These are phyloP conservation scores for Calonectria montana DNA, from an alignment of 2,329 filamentous ascomycete species.

Conservation along the genomic window DNA sequence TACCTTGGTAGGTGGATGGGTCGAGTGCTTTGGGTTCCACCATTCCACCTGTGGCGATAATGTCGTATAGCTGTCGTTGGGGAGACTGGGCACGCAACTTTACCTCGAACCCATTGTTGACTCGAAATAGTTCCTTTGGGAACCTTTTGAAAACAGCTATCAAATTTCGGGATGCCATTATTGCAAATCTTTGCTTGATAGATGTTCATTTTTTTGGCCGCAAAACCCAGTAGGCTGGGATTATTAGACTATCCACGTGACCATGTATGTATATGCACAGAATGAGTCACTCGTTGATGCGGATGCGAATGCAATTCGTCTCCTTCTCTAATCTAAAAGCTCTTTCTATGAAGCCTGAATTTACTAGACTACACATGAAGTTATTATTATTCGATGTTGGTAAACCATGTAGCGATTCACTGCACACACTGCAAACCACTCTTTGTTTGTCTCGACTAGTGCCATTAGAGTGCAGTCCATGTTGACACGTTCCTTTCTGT, in stretches of 20 bases:
- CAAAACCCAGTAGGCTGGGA: not conserved
- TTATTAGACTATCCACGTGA: not conserved
- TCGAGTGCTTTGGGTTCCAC: conserved; percentile 14
- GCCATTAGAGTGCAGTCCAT: too few relatives aligned
- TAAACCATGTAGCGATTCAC: too few relatives aligned
- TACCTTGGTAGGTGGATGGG: conserved; percentile 9
- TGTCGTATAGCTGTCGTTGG: conserved; percentile 7
- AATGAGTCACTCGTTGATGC: not conserved
- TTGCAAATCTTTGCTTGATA: not conserved
- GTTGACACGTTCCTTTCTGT: too few relatives aligned
- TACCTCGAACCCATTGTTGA: conserved; percentile 9
- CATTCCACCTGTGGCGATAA: conserved; percentile 6
- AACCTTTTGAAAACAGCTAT: conserved; percentile 4
- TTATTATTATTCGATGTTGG: too few relatives aligned
- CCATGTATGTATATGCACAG: not conserved
- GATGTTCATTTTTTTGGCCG: not conserved
- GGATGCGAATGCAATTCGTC: too few relatives aligned
- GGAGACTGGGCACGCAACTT: not conserved
- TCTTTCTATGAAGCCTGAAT: not conserved
- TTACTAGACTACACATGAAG: too few relatives aligned
- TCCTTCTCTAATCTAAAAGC: not conserved
- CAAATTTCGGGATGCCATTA: not conserved
- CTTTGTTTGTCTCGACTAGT: too few relatives aligned
- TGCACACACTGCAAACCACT: too few relatives aligned
- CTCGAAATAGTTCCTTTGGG: conserved; percentile 19